Percentiles rank a stretch among this genome's conserved stretches.
Evolutionary conservation across 306 rosid genomes (phyloP).

Genomic region (Fagus sylvatica): DNA sequence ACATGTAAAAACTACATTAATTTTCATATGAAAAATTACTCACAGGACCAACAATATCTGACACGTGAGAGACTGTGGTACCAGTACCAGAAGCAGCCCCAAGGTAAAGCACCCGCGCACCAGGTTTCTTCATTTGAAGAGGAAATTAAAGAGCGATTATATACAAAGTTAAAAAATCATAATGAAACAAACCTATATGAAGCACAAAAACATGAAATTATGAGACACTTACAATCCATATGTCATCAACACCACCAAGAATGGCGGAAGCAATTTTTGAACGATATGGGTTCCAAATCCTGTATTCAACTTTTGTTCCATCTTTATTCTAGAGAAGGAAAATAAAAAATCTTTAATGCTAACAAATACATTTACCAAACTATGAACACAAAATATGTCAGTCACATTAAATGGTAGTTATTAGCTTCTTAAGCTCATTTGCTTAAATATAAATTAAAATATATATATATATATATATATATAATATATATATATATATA

Average conservation of each 20-base stretch:
- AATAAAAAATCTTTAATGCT: neutral
- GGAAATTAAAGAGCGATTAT: too few species aligned
- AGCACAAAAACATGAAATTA: neutral
- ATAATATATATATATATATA: too few species aligned
- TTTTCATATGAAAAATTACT: conserved; percentile 12
- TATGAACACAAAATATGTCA: neutral
- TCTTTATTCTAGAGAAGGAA: conserved; percentile 62
- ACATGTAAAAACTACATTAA: too few species aligned
- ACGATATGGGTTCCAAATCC: conserved; percentile 93
- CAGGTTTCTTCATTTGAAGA: too few species aligned
- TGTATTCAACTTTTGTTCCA: conserved; percentile 72
- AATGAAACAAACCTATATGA: neutral
- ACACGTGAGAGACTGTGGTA: conserved; percentile 94
- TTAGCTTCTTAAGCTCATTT: too few species aligned
- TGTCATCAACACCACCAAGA: conserved; percentile 87
- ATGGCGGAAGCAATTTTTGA: conserved; percentile 92
- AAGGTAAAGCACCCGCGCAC: too few species aligned
- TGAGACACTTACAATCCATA: conserved; percentile 76
- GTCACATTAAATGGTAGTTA: too few species aligned
- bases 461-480: too few species aligned
- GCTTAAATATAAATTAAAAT: too few species aligned
- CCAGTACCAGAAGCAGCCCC: conserved; percentile 78
- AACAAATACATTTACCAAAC: neutral
- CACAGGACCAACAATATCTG: conserved; percentile 91
- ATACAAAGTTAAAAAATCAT: too few species aligned